Base-by-base conservation (phyloP, 2,329 filamentous ascomycete species). In the Pestalotiopsis sp. region DNA sequence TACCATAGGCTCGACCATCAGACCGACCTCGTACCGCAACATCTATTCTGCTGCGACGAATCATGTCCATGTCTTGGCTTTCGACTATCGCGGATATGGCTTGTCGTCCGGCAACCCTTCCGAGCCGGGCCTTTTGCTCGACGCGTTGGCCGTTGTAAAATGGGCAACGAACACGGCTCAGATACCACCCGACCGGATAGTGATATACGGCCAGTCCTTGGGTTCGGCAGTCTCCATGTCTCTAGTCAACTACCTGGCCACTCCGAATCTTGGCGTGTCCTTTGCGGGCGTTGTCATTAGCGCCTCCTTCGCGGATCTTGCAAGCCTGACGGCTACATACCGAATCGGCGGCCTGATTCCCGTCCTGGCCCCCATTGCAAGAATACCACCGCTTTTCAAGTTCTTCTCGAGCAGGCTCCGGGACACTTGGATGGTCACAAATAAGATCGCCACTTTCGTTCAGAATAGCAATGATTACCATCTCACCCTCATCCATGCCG, bases 21-120 rank as follows among this genome's bases (percentile, higher is more conserved):
- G 88, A 7, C 83, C 84, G 0, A 81, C 84, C 3, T 88, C 84
- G 73, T 90, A 91, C 74, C 83, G 87, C 2, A 86, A 84, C 13
- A 78, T 90, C 57, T 86, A 81, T n/a, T 85, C 84, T 6, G 82
- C 79, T 0, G 79, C 83, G 1, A 84, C 87, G 0, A 73, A 79
- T 23, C 87, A 85, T 52, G 86, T 88, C 2, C 87, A 91, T 72
- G 82, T 87, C 49, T 73, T 91, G 9, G 82, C 86, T 1, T 84
- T 91, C 66, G 89, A 91, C 76, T 91, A 90, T 72, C 83, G 88
- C 4, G 88, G 89, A 1, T 91, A 87, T 71, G 89, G 89, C 1
- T 67, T 74, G 6, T 87, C 84, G 64, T 84, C 78, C 0, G 88
- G 88, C 2, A 74, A 76, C 4, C 88, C 88, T 0, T 87, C 86